Conservation (phyloP, 495 filamentous ascomycete species). For the Penicillium steckii region DNA sequence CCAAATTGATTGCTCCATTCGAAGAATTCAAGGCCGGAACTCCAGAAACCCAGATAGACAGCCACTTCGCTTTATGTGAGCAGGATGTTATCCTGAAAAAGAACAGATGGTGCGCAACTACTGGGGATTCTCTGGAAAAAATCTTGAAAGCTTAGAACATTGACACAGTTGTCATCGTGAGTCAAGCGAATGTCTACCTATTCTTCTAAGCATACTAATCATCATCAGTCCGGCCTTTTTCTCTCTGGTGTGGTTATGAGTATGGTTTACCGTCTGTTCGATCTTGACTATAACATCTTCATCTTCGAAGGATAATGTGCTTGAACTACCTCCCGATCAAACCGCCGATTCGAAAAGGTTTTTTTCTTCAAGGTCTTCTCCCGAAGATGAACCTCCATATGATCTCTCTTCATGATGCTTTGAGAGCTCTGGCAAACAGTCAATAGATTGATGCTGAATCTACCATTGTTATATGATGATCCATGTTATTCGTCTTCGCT, state of each 20-base stretch:
- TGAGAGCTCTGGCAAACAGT: slow-evolving; percentile 5
- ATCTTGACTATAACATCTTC: slow-evolving; percentile 43
- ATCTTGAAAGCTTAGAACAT: slow-evolving; percentile 41
- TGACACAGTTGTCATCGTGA: slow-evolving; percentile 43
- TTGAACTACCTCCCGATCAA: slow-evolving; percentile 39
- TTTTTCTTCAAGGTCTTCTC: slow-evolving; percentile 27
- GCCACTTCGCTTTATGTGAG: slow-evolving; percentile 28
- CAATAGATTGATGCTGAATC: too few species aligned
- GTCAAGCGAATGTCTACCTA: background rate
- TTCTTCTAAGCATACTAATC: background rate
- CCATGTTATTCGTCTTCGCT: too few species aligned
- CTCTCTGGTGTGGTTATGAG: slow-evolving; percentile 43
- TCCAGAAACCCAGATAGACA: slow-evolving; percentile 26
- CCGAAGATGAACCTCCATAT: slow-evolving; percentile 30
- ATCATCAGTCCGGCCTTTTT: slow-evolving; percentile 35
- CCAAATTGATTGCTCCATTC: slow-evolving; percentile 21
- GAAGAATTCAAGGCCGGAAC: slow-evolving; percentile 17
- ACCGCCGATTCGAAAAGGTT: slow-evolving; percentile 17
- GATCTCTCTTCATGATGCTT: slow-evolving; percentile 22
- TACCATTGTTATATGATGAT: too few species aligned
- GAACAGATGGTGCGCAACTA: slow-evolving; percentile 41
- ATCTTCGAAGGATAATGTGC: slow-evolving; percentile 43
- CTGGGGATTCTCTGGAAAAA: slow-evolving; percentile 39
- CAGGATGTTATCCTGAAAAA: slow-evolving; percentile 41
- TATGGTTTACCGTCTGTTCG: slow-evolving; percentile 44